Base-by-base conservation (phyloP, 2,329 filamentous ascomycete genomes). In the Teratosphaeria viscida region DNA sequence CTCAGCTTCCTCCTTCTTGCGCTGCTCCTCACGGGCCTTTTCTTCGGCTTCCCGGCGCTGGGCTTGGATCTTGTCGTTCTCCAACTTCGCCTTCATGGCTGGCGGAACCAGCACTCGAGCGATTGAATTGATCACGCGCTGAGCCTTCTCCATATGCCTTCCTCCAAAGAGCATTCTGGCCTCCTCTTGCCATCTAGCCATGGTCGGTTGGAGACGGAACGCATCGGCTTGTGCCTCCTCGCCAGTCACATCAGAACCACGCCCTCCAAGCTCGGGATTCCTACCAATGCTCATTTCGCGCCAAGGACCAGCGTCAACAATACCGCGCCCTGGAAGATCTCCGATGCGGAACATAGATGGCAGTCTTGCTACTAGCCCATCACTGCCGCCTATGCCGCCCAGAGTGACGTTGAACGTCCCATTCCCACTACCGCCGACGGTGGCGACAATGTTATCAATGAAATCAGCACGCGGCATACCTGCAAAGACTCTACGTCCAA, bases 181-280 rank as follows among this genome's bases (percentile, higher is more conserved):
- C 73, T 97, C 95, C 70, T 96, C 90, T 70, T 89, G 84, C 87
- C 95, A 99, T 62, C 94, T 86, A 57, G 82, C 81, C 59, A 82
- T 78, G 1, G 94, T 97, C 8, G 83, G 80, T 43, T 85, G 83
- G 8, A 90, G 80, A 23, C 81, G 77, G 72, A 97, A 97, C 2
- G 85, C 78, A 29, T 92, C 86, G 12, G 90, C 87, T 66, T 88
- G 86, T n/a, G 83, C 79, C 12, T 87, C 87, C 60, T 89, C 87
- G 61, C 73, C 54, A 67, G 81, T 75, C 64, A 77, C 72, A 6
- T 43, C 34, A 27, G 55, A 23, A 14, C 55, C 27, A 11, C 53
- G 53, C 16, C 53, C 23, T 8, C 27, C 53, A n/a, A 54, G 53
- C 23, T 63, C 61, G 19, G 32, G 26, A 19, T 47, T 55, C 8